Percentiles rank a stretch among this genome's conserved stretches.
phyloP scores from a whole-genome alignment of 2,329 filamentous ascomycete genomes.

The Neopestalotiopsis clavispora region DNA sequence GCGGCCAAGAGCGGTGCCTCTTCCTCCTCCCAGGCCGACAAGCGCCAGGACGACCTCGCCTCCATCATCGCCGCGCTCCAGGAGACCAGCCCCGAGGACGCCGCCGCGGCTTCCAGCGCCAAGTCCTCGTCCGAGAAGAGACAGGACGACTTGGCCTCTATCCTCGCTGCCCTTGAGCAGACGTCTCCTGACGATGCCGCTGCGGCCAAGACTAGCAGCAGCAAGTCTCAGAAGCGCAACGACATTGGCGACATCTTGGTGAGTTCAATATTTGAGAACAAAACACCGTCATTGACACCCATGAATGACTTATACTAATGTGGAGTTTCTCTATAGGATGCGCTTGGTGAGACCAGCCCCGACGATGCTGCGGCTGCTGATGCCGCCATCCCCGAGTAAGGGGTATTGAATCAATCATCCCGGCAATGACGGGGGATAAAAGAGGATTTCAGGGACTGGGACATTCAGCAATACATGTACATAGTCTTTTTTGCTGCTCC shows the following conservation, averaged over 20 bases:
- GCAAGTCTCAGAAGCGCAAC: background rate
- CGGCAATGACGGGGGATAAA: background rate
- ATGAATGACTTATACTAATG: background rate
- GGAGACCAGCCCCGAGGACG: constrained; percentile 6
- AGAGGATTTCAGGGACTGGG: background rate
- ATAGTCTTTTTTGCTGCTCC: background rate
- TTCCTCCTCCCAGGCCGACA: background rate
- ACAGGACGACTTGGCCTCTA: constrained; percentile 11
- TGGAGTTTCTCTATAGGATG: background rate
- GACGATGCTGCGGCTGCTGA: background rate
- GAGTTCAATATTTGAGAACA: too few relatives aligned
- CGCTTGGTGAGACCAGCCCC: background rate
- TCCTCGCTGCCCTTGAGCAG: constrained; percentile 9
- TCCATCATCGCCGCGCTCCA: constrained; percentile 14
- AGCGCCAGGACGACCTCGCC: constrained; percentile 13
- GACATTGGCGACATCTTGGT: background rate
- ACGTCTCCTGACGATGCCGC: constrained; percentile 12
- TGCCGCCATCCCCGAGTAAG: background rate
- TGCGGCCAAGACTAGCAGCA: background rate
- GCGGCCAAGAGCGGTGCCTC: background rate
- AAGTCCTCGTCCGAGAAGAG: background rate
- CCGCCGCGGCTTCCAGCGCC: background rate
- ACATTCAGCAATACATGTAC: background rate
- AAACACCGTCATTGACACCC: too few relatives aligned
- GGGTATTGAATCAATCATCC: background rate